Evolutionary conservation across 2,329 filamentous ascomycete genomes (phyloP).

Genomic region (Fusarium acutatum): DNA sequence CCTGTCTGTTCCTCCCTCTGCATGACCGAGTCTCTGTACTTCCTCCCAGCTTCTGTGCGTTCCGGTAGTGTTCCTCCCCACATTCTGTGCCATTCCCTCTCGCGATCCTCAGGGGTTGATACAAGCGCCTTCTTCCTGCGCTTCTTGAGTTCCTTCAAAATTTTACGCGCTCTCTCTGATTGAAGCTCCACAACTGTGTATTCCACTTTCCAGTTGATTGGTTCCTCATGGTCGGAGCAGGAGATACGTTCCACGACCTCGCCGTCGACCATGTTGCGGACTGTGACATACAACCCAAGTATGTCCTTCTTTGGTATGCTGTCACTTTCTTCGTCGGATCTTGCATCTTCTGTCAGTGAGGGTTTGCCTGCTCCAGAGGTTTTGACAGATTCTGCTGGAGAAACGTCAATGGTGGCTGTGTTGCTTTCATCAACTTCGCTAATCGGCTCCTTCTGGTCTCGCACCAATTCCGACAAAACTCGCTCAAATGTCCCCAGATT

Average conservation of each 20-base stretch:
- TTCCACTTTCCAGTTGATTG: constrained; percentile 72
- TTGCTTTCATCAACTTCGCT: constrained; percentile 12
- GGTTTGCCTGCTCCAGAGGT: background rate
- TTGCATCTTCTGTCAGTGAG: background rate
- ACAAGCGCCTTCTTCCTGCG: constrained; percentile 61
- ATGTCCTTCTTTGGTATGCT: background rate
- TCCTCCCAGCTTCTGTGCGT: constrained; percentile 62
- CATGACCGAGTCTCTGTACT: constrained; percentile 65
- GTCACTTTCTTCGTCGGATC: background rate
- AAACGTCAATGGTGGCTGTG: background rate
- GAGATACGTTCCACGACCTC: constrained; percentile 68
- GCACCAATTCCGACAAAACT: constrained; percentile 59
- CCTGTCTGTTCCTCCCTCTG: constrained; percentile 57
- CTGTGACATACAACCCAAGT: constrained; percentile 75
- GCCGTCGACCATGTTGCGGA: constrained; percentile 78
- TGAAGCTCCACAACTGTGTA: constrained; percentile 76
- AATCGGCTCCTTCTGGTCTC: constrained; percentile 43
- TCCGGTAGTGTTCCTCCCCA: constrained; percentile 53
- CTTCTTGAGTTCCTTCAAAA: constrained; percentile 66
- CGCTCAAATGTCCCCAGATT: constrained; percentile 60
- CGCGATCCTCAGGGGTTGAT: constrained; percentile 52
- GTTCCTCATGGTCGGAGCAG: background rate
- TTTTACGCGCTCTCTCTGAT: constrained; percentile 50
- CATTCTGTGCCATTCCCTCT: constrained; percentile 56
- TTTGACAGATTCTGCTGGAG: background rate